Base-by-base conservation (phyloP, 495 filamentous ascomycete genomes). In the Astrocystis sublimbata region DNA sequence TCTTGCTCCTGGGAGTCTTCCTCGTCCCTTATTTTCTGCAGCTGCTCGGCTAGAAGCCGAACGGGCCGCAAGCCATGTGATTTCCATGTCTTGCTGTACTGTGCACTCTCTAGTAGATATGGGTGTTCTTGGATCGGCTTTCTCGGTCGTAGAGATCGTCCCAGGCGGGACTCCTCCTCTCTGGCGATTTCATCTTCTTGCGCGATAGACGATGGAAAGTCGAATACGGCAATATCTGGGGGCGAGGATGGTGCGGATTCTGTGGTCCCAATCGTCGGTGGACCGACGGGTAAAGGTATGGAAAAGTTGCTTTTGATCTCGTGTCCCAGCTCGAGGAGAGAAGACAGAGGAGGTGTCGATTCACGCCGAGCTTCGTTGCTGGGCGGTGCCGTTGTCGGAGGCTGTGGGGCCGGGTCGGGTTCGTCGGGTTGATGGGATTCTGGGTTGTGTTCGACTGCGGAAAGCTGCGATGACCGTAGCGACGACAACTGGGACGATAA, bases 111-210 rank as follows among this genome's bases (percentile, higher is more conserved):
- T 5, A 89, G 66, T 2, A 83, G 70, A 68, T 91, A 92, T 0
- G 89, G 89, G 64, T 90, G 88, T 52, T 91, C 72, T 67, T 93
- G 90, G 33, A 91, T 91, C 3, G 88, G 84, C 57, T 90, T 91
- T 56, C 90, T 80, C 24, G 88, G 82, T 30, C 90, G 81, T 15
- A 93, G 72, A 28, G 77, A 83, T 17, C 81, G 75, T 61, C 73
- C 75, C 17, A 67, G 24, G 30, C 66, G 71, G 15, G 63, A 33
- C 6, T 52, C 49, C 8, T 65, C 62, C n/a, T 69, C 1, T 4
- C 21, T 31, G 3, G 17, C 5, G 23, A 38, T 13, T 6, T 49
- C 50, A 24, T 13, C 19, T 9, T 73, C 65, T 7, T 64, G 58
- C 9, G 61, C 61, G 24, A 53, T 46, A 17, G 50, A 36, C 2